Percentiles rank a stretch among this genome's conserved stretches.
Conservation (phyloP, 2,329 filamentous ascomycete genomes). For the Calonectria fujianensis region DNA sequence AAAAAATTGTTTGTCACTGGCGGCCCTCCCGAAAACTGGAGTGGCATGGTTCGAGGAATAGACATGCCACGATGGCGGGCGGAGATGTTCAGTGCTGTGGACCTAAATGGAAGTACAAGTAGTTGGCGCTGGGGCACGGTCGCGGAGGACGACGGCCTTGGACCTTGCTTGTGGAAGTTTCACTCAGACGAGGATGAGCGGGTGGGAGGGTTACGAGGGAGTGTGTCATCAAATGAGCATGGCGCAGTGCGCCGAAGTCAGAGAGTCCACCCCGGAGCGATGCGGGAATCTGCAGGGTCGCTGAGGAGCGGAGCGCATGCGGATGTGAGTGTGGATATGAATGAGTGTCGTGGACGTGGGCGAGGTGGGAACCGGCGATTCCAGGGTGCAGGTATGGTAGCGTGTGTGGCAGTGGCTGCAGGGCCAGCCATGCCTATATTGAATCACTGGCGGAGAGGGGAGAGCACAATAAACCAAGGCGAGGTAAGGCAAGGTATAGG, state of each 20-base stretch:
- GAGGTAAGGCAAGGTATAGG: slow-evolving; percentile 28
- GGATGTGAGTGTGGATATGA: slow-evolving; percentile 29
- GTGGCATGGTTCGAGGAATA: slow-evolving; percentile 37
- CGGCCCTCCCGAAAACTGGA: slow-evolving; percentile 31
- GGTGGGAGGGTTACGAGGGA: slow-evolving; percentile 31
- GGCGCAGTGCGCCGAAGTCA: slow-evolving; percentile 46
- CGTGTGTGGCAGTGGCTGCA: slow-evolving; percentile 37
- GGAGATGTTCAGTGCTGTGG: slow-evolving; percentile 38
- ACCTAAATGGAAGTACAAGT: slow-evolving; percentile 37
- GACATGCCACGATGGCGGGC: slow-evolving; percentile 30
- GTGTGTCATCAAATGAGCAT: slow-evolving; percentile 47
- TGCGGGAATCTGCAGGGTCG: slow-evolving; percentile 41
- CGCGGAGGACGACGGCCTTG: slow-evolving; percentile 38
- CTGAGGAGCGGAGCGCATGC: slow-evolving; percentile 32
- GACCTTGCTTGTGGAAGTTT: slow-evolving; percentile 41
- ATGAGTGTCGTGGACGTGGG: slow-evolving; percentile 27
- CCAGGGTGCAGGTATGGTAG: slow-evolving; percentile 38
- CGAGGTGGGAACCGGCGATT: slow-evolving; percentile 39
- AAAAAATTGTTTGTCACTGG: slow-evolving; percentile 36
- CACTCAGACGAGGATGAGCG: slow-evolving; percentile 47
- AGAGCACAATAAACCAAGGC: neutral
- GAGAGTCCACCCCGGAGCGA: slow-evolving; percentile 35
- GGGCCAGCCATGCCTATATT: slow-evolving; percentile 41
- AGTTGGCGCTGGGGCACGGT: slow-evolving; percentile 35
- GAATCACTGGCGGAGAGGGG: slow-evolving; percentile 1